phyloP scores from a whole-genome alignment of 805 yeast genomes.

The Metschnikowia bowlesiae region DNA sequence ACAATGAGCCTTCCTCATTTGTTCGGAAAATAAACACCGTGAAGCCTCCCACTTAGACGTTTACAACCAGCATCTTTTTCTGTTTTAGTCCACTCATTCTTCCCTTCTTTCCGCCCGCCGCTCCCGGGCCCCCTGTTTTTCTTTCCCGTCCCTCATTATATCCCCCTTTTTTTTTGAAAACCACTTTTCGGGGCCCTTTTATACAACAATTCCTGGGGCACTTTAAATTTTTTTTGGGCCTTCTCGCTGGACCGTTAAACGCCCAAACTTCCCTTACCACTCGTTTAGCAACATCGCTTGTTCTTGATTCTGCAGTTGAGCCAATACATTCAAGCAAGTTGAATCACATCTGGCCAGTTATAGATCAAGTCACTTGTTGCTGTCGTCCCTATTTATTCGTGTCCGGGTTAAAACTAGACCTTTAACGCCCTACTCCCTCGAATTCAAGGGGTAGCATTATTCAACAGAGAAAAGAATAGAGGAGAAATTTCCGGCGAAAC shows the following conservation, averaged over 20 bases:
- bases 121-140: neutral
- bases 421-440: neutral
- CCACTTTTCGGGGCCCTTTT: neutral
- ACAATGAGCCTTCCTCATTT: neutral
- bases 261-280: neutral
- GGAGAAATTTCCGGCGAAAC: neutral
- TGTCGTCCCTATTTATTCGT: neutral
- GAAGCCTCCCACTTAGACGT: neutral
- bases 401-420: neutral
- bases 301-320: neutral
- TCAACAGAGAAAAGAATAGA: neutral
- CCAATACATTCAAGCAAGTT: neutral
- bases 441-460: neutral
- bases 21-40: slow-evolving; percentile 1
- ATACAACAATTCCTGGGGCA: neutral
- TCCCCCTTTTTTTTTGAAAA: neutral
- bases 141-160: neutral
- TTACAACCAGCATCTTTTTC: neutral
- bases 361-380: neutral
- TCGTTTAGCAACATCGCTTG: neutral
- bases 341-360: neutral
- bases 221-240: neutral
- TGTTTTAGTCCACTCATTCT: neutral
- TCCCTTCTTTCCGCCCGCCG: neutral
- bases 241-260: neutral